phyloP scores from a whole-genome alignment of 2,329 filamentous ascomycete species.

The Zymoseptoria pseudotritici region DNA sequence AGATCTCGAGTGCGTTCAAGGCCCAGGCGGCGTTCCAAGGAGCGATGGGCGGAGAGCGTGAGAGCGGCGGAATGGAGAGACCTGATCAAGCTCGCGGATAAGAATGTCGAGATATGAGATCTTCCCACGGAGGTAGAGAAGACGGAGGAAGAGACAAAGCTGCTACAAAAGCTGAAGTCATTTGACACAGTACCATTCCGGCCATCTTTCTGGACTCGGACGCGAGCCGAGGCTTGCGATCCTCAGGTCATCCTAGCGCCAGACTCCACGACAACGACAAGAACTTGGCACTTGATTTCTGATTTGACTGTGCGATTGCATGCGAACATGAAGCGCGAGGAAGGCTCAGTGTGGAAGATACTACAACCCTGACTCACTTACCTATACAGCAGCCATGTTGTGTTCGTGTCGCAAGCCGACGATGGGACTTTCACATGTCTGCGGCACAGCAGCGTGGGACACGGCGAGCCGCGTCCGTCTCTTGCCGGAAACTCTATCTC shows the following conservation, averaged over 20 bases:
- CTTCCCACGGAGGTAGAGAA: neutral
- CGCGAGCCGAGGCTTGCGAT: neutral
- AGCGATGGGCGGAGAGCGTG: neutral
- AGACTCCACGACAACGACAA: neutral
- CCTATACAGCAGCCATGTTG: neutral
- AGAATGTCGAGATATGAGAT: neutral
- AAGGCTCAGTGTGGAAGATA: neutral
- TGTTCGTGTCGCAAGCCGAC: neutral
- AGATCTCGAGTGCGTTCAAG: neutral
- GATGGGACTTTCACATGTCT: neutral
- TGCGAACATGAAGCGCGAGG: neutral
- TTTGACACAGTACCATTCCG: neutral
- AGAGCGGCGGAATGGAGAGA: neutral
- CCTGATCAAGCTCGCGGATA: neutral
- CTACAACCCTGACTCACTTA: neutral
- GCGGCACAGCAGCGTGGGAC: neutral
- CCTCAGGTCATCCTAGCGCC: neutral
- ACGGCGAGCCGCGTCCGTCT: neutral
- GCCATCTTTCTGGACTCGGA: neutral
- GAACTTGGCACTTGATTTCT: neutral
- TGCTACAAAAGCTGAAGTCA: neutral
- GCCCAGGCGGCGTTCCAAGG: neutral
- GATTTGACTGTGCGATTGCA: neutral
- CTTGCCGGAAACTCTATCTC: neutral
- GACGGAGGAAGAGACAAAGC: neutral